Percentiles rank a stretch among this genome's conserved stretches.
Conservation (phyloP, 495 filamentous ascomycete genomes). For the Extremus antarcticus region DNA sequence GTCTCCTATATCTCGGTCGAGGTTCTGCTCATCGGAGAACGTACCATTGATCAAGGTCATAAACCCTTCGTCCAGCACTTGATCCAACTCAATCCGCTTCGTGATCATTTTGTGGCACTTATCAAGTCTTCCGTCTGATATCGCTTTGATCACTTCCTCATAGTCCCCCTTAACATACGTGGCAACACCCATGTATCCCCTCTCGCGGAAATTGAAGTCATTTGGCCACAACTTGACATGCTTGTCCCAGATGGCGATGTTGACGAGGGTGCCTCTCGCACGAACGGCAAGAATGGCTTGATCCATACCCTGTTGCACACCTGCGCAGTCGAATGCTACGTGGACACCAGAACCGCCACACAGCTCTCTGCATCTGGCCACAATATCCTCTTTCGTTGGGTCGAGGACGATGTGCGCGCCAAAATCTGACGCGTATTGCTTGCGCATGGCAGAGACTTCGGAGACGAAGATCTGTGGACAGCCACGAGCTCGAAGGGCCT, state of each 20-base stretch:
- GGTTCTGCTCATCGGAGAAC: conserved; percentile 46
- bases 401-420: conserved; percentile 48
- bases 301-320: conserved; percentile 42
- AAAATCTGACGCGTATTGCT: conserved; percentile 38
- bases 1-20: conserved; percentile 10
- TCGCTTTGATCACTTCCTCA: conserved; percentile 42
- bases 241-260: conserved; percentile 54
- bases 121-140: conserved; percentile 40
- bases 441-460: conserved; percentile 41
- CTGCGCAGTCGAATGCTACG: conserved; percentile 48
- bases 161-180: conserved; percentile 48
- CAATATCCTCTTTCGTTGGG: conserved; percentile 42
- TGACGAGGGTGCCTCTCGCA: conserved; percentile 46
- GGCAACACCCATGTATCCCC: conserved; percentile 44
- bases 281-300: conserved; percentile 39
- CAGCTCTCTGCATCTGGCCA: conserved; percentile 35
- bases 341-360: conserved; percentile 41
- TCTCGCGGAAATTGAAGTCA: conserved; percentile 45
- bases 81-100: conserved; percentile 39
- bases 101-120: conserved; percentile 50
- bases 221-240: conserved; percentile 38
- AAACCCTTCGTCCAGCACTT: conserved; percentile 49
- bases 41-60: conserved; percentile 44
- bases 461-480: conserved; percentile 45
- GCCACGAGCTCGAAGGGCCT: conserved; percentile 41